Base-by-base conservation (phyloP, 495 filamentous ascomycete genomes). In the Parathielavia appendiculata region DNA sequence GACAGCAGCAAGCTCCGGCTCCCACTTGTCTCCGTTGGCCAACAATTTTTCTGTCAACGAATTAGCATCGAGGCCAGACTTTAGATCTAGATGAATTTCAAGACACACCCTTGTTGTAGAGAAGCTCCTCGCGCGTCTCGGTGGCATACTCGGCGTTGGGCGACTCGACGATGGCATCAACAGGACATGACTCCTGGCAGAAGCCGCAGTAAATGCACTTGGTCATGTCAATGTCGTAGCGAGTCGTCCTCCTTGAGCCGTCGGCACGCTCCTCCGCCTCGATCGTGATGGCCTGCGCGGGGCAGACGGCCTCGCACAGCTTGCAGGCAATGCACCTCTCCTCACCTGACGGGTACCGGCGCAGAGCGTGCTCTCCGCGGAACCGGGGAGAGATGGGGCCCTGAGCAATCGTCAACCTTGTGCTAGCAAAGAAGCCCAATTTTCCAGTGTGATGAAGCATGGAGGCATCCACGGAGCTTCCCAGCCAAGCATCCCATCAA, bases 161-260 rank as follows among this genome's bases (percentile, higher is more conserved):
- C 17, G 87, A 89, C 74, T 96, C 92, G 44, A 98, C 93, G 72
- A 98, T 97, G 38, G 93, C 93, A 75, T 98, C 93, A 34, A 97
- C 93, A 32, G 93, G 93, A 76, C 93, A 98, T 62, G 89, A 95
- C 80, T 98, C 93, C 77, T 98, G 93, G 81, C 93, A 98, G 80
- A 95, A 95, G 14, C 93, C 93, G 71, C 93, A 98, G 82, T 97
- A 98, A 72, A 98, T 98, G 76, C 93, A 98, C 80, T 98, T 98
- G 70, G 93, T 97, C 93, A 98, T 98, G 80, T 98, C 93, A 72
- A 98, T 96, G 76, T 98, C 93, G 76, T 98, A 98, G 69, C 92
- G 84, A 51, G 92, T 96, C 48, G 93, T 98, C 66, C 93, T 83
- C 69, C 93, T 83, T 65, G 89, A 93, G 45, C 93, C 93, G 67